Evolutionary conservation across 129 eudicot species (phyloP), one percentile per base, ranked within the genome.

Genomic region (Flaveria bidentis): DNA sequence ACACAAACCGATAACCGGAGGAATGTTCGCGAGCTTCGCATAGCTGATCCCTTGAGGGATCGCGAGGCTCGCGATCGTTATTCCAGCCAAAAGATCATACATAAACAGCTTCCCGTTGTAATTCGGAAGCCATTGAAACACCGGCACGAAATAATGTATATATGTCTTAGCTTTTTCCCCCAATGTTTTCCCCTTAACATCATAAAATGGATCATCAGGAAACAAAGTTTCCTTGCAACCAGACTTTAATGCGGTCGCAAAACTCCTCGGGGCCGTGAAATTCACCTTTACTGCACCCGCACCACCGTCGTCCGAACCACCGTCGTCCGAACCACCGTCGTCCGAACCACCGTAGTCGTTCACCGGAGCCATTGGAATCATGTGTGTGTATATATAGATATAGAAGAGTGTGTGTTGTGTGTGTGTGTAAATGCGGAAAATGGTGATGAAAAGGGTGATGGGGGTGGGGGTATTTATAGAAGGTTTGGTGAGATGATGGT

Each of bases 21-120:
- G 87, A 67, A 93, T 56, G 44, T 84, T 82, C 39, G 98, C 96
- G 63, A 93, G 97, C 55, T 93, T 93, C 6, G 98, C 98, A 20
- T 93, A 93, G 68, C 98, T 93, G 74, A 93, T 91, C 41, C 98
- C 98, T 78, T 93, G 98, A 12, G 98, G 98, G 30, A 93, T 93
- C 22, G 98, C 98, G 42, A 93, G 97, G 78, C 97, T 94, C 30
- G 98, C 96, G 49, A 94, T 82, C 57, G 98, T 94, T 80, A 91
- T 64, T 9, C 98, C 98, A 18, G 98, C 96, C 45, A 94, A 88
- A 44, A 94, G 77, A 74, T 94, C 98, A 52, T 80, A 89, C 75
- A 82, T 74, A 63, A 94, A 94, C 28, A 87, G 10, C 46, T 22
- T 45, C 0, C 79, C 8, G 30, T 18, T 84, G 61, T 94, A 94